phyloP scores from a whole-genome alignment of 192 early-diverging fungal genomes.

The Linnemannia zychae region DNA sequence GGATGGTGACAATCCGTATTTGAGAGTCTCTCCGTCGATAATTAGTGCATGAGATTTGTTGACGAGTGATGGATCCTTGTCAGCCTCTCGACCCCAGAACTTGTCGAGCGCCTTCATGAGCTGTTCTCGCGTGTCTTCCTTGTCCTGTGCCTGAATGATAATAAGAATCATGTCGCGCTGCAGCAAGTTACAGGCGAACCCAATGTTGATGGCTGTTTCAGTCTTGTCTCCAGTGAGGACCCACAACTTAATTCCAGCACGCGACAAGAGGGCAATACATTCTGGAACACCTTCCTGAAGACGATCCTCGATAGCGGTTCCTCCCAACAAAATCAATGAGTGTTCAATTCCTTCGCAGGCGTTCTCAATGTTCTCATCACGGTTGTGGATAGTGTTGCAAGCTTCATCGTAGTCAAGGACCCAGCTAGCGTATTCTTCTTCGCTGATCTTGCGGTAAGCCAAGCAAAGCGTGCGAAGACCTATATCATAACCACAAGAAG shows the following conservation, averaged over 20 bases:
- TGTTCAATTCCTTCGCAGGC: slow-evolving; percentile 86
- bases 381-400: slow-evolving; percentile 75
- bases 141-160: slow-evolving; percentile 73
- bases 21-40: slow-evolving; percentile 94
- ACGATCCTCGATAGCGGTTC: slow-evolving; percentile 98
- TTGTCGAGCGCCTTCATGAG: slow-evolving; percentile 74
- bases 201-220: slow-evolving; percentile 99
- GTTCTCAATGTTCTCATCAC: slow-evolving; percentile 85
- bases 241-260: slow-evolving; percentile 96
- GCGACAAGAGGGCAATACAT: slow-evolving; percentile 85
- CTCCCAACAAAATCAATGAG: slow-evolving; percentile 86
- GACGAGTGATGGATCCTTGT: slow-evolving; percentile 44
- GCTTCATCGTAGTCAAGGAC: slow-evolving; percentile 80
- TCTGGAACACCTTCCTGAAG: slow-evolving; percentile 98
- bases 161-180: slow-evolving; percentile 87
- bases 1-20: slow-evolving; percentile 77
- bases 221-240: slow-evolving; percentile 98
- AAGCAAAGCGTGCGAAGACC: slow-evolving; percentile 92
- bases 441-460: slow-evolving; percentile 79
- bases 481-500: slow-evolving; percentile 10
- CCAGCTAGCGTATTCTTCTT: slow-evolving; percentile 82
- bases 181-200: slow-evolving; percentile 93
- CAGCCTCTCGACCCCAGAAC: slow-evolving; percentile 59
- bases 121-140: slow-evolving; percentile 72
- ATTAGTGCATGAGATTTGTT: slow-evolving; percentile 74